Percentiles rank a stretch among this genome's conserved stretches.
Evolutionary conservation across 345 rosid species (phyloP).

Genomic region (Eucalyptus cloeziana): DNA sequence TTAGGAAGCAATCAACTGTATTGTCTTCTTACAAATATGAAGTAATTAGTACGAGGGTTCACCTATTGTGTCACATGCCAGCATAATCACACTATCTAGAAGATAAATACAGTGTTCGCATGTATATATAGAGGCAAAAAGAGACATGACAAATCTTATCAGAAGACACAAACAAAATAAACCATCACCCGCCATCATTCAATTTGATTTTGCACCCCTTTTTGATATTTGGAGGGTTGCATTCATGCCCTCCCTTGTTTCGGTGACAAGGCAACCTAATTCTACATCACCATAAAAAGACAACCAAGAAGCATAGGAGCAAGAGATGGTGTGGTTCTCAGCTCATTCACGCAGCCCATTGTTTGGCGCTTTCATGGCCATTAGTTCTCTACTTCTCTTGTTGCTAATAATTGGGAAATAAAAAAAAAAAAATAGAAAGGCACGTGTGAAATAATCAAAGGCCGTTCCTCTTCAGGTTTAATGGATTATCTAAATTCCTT

Average conservation of each 20-base stretch:
- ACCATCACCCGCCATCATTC: neutral
- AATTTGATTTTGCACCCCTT: neutral
- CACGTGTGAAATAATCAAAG: neutral
- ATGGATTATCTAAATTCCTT: neutral
- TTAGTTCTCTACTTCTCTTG: neutral
- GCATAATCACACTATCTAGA: neutral
- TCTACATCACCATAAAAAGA: neutral
- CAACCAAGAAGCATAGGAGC: neutral
- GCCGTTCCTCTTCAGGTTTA: neutral
- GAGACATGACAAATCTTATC: neutral
- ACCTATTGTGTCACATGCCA: neutral
- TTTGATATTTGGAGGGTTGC: neutral
- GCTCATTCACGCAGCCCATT: neutral
- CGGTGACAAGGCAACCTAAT: neutral
- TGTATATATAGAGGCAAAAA: neutral
- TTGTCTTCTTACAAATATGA: neutral
- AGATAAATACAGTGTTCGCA: neutral
- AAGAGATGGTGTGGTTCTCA: neutral
- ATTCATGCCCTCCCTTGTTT: neutral
- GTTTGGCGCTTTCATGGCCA: neutral
- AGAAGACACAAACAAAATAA: neutral
- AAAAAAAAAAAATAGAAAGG: neutral
- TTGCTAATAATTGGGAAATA: neutral
- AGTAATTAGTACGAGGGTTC: neutral
- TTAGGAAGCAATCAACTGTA: neutral